Base-by-base conservation (phyloP, 352 stramenopile genomes). In the Globisporangium uncinulatum region DNA sequence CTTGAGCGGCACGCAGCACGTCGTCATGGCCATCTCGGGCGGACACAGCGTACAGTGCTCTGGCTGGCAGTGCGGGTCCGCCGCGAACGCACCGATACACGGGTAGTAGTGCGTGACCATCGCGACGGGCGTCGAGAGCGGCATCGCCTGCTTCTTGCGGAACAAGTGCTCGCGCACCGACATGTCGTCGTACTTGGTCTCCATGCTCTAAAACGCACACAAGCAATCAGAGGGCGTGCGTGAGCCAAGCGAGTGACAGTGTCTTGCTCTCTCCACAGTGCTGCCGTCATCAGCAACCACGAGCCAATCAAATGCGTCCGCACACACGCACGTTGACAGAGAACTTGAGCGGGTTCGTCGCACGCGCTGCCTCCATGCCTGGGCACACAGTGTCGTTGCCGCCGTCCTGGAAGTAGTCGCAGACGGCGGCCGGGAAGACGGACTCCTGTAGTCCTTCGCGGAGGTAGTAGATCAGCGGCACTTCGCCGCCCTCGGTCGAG, bases 71-170 rank as follows among this genome's bases (percentile, higher is more conserved):
- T 90, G 78, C 37, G 57, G 66, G 57, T 86, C 70, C 47, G 15
- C 83, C 19, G 73, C 67, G 48, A 92, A 85, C 21, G 55, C 59
- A 8, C 74, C 70, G 31, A 90, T 89, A 57, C 79, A 92, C 15
- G 82, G 82, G 55, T 92, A 90, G 69, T 90, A 92, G 65, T 90
- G 82, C 14, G 82, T 89, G 43, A 83, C 70, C 72, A 85, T 83
- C 36, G 79, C 74, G 2, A 92, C 76, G 3, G 82, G 77, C 39
- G 78, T 90, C 8, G 79, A 88, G 20, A 92, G 63, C 49, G 79
- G 74, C 82, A 92, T 90, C 11, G 78, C 82, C 57, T 89, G 73
- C 32, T 90, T 89, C 60, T 82, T 82, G 43, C 73, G 69, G 58
- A 88, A 79, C 49, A 92, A 61, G 55, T 86, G 73, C 56, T 87